Evolutionary conservation across 2,329 filamentous ascomycete genomes (phyloP), one percentile per base, ranked within the genome.

Genomic region (Epichloe brachyelytri): DNA sequence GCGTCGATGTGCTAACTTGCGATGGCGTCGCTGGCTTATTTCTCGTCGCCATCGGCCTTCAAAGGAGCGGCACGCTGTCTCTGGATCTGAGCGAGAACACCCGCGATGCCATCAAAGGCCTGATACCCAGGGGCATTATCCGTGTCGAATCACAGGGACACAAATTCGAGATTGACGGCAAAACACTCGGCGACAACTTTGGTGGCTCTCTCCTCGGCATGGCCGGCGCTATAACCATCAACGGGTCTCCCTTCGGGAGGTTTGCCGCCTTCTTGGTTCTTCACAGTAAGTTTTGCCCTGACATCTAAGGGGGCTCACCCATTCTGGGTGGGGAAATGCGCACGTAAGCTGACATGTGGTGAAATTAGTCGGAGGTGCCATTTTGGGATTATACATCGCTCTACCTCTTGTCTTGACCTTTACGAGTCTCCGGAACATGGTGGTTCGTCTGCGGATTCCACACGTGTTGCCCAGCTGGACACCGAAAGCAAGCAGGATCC

Each of bases 11-110:
- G 0, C 56, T 69, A 12, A 61, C 56, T 0, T 68, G 65, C 44
- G 56, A 64, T 52, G 66, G 66, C 11, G 51, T 68, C 5, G 65
- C 62, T 5, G 66, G 65, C 2, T 8, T 68, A 6, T 51, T 55
- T 0, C 61, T 64, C 10, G 44, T 68, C 8, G 37, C 50, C 4
- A 20, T 57, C 0, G 64, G 65, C 2, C 51, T 68, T 3, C 36
- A 55, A 17, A 51, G 53, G 20, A 60, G 59, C 53, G 58, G 59
- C 43, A 57, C 58, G 10, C 51, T 63, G 1, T 37, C 56, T 1
- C 7, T 41, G 7, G 15, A 5, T 11, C 46, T 47, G 6, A 59
- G 53, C 15, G 49, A 51, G 4, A 51, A 47, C 19, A 12, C 40
- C 12, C 11, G 11, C 1, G 54, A 51, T 8, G 51, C 51, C 20